These are phyloP conservation scores for Camellia japonica DNA, from an alignment of 148 eudicot genomes.

Conservation along the genomic window DNA sequence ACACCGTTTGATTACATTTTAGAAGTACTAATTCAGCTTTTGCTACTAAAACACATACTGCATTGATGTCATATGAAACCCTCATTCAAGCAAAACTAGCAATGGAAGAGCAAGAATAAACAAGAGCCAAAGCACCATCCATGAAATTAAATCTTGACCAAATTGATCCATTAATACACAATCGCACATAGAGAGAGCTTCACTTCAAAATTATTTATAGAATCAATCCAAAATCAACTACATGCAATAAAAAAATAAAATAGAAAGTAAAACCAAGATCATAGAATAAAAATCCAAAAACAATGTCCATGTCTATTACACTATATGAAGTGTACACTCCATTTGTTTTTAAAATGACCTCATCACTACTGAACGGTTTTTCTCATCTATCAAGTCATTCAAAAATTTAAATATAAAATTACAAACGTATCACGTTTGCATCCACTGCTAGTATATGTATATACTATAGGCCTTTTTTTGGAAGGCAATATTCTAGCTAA, in stretches of 20 bases:
- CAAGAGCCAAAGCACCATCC: not conserved
- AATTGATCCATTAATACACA: not conserved
- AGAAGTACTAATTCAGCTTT: too few relatives aligned
- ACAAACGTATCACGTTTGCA: too few relatives aligned
- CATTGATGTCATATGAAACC: not conserved
- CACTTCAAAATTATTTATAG: not conserved
- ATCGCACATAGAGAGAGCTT: not conserved
- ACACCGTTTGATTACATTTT: too few relatives aligned
- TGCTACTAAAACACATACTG: not conserved
- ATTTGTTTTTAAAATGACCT: too few relatives aligned
- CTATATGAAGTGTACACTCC: too few relatives aligned
- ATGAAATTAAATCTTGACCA: not conserved
- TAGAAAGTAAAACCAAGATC: not conserved
- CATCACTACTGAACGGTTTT: too few relatives aligned
- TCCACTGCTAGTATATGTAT: too few relatives aligned
- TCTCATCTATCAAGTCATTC: too few relatives aligned
- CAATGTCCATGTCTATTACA: not conserved
- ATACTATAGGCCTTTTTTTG: too few relatives aligned
- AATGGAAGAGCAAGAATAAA: not conserved
- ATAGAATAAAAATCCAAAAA: not conserved
- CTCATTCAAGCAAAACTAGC: not conserved
- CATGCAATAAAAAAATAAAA: not conserved
- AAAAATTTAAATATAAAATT: too few relatives aligned
- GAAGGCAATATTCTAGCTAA: too few relatives aligned
- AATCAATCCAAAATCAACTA: not conserved